These are phyloP conservation scores for Pythium oligandrum DNA, from an alignment of 352 stramenopile species.

Conservation along the genomic window DNA sequence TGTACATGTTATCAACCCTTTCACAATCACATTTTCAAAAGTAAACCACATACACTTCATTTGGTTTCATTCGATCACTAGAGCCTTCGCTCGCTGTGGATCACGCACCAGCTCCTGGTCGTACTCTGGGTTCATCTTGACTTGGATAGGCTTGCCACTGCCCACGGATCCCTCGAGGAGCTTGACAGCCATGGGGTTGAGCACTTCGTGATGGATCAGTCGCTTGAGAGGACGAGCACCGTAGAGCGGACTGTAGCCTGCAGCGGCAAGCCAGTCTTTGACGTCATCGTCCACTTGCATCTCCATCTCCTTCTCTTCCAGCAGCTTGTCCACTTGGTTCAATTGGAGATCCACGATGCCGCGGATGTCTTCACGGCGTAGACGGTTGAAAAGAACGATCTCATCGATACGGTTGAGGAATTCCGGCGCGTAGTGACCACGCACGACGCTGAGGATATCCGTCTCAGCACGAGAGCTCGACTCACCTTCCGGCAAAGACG, in stretches of 20 bases:
- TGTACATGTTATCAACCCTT: too few relatives aligned
- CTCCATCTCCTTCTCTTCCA: slow-evolving; percentile 90
- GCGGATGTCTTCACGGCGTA: slow-evolving; percentile 89
- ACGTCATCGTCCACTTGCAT: slow-evolving; percentile 88
- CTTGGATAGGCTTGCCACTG: slow-evolving; percentile 76
- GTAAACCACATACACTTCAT: too few relatives aligned
- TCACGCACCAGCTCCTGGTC: slow-evolving; percentile 44
- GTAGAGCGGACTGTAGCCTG: slow-evolving; percentile 95
- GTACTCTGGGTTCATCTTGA: slow-evolving; percentile 50
- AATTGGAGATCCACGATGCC: slow-evolving; percentile 95
- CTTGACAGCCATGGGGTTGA: slow-evolving; percentile 92
- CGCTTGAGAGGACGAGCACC: slow-evolving; percentile 96
- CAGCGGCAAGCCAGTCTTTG: slow-evolving; percentile 90
- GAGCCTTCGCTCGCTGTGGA: slow-evolving; percentile 30
- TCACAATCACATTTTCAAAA: too few relatives aligned
- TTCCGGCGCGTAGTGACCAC: slow-evolving; percentile 94
- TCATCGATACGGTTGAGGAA: slow-evolving; percentile 99
- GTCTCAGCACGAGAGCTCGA: slow-evolving; percentile 58
- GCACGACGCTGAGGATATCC: slow-evolving; percentile 88
- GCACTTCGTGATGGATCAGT: slow-evolving; percentile 94
- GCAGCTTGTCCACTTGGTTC: slow-evolving; percentile 81
- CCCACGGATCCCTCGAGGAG: slow-evolving; percentile 82
- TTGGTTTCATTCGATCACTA: slow-evolving; percentile 25
- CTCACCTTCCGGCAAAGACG: slow-evolving; percentile 42
- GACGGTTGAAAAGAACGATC: slow-evolving; percentile 96